These are phyloP conservation scores for Lachnellula willkommii DNA, from an alignment of 2,329 filamentous ascomycete genomes.

Conservation along the genomic window DNA sequence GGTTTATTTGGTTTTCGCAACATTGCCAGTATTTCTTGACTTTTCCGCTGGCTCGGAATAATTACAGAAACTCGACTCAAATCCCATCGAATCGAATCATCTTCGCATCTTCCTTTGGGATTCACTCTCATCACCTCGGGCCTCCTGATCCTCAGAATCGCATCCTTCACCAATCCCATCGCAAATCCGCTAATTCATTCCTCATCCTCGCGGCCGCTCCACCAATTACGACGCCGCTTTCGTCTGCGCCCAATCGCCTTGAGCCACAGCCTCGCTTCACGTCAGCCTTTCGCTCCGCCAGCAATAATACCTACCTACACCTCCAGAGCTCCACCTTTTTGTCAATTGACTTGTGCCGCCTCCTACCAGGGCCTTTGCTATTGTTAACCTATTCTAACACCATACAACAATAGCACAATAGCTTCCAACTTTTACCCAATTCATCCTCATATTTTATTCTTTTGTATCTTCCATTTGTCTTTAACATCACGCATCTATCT, in stretches of 20 bases:
- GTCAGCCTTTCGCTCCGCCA: slow-evolving; percentile 14
- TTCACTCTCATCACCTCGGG: not conserved
- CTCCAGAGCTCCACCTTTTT: not conserved
- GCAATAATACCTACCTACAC: not conserved
- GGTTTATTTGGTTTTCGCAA: not conserved
- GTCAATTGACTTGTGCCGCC: slow-evolving; percentile 8
- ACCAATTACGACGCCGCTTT: slow-evolving; percentile 1
- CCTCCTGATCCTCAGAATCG: not conserved
- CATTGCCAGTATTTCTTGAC: too few species aligned
- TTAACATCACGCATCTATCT: not conserved
- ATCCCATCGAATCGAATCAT: too few species aligned
- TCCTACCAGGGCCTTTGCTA: slow-evolving; percentile 13
- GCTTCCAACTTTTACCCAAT: not conserved
- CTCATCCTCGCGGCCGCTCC: not conserved
- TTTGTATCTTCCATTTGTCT: slow-evolving; percentile 8
- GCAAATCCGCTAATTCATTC: not conserved
- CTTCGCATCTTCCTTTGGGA: slow-evolving; percentile 2
- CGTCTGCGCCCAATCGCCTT: not conserved
- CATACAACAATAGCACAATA: slow-evolving; percentile 16
- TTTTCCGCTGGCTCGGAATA: slow-evolving; percentile 10
- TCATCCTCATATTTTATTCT: slow-evolving; percentile 1
- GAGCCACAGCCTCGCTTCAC: slow-evolving; percentile 9
- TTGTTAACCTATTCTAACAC: slow-evolving; percentile 4
- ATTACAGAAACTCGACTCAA: not conserved
- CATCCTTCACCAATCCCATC: not conserved